Percentiles rank a stretch among this genome's conserved stretches.
Conservation (phyloP, 257 asterid species). For the Ballota nigra region DNA sequence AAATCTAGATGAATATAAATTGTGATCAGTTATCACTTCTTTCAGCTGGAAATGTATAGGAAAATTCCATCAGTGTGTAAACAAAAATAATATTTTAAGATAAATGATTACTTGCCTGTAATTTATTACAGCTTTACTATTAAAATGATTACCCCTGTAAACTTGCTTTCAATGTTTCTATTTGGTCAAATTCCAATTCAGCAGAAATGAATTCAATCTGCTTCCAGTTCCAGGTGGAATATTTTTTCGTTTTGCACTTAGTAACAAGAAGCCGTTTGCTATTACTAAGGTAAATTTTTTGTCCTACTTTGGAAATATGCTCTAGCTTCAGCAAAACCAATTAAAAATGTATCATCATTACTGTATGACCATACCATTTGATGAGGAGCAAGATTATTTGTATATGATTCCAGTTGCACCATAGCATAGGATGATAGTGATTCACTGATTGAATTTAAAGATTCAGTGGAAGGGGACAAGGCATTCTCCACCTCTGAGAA, state of each 20-base stretch:
- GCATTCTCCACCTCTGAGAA: conserved; percentile 48
- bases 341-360: neutral
- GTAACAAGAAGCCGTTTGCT: neutral
- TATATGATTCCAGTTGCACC: conserved; percentile 74
- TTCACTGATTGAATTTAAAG: conserved; percentile 43
- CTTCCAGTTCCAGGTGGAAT: neutral
- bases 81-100: neutral
- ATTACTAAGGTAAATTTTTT: neutral
- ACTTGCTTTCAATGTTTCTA: too few relatives aligned
- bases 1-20: neutral
- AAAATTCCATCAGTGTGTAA: neutral
- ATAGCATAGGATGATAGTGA: conserved; percentile 51
- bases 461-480: conserved; percentile 40
- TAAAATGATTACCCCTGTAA: neutral
- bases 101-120: too few relatives aligned
- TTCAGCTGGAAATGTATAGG: neutral
- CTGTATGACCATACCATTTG: conserved; percentile 49
- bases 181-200: neutral
- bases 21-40: neutral
- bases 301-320: neutral
- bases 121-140: neutral
- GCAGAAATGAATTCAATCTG: neutral
- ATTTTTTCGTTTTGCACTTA: neutral
- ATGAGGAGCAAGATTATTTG: conserved; percentile 62
- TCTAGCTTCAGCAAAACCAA: conserved; percentile 3